Base-by-base conservation (phyloP, 2,329 filamentous ascomycete species). In the Lachnellula cervina region DNA sequence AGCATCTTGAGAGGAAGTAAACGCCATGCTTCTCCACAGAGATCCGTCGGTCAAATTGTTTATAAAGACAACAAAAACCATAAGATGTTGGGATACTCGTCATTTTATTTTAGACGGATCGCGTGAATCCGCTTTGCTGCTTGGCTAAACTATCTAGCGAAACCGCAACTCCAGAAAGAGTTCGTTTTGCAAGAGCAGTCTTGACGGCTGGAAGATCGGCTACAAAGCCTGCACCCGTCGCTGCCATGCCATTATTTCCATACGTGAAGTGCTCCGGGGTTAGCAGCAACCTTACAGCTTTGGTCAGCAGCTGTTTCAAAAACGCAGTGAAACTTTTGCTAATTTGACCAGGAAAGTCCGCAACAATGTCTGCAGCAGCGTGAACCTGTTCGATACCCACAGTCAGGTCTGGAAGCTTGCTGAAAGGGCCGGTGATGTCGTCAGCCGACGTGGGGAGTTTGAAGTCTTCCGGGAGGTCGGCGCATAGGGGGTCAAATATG, bases 261-360 rank as follows among this genome's bases (percentile, higher is more conserved):
- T 49, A 49, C 17, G 16, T 49, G 47, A 49, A 49, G 28, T 49
- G 47, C 47, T 38, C 23, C 47, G 47, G 47, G 14, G 47, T 49
- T 16, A 49, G 19, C 11, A 28, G 23, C 21, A 49, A 25, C 17
- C 37, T 14, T 8, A 40, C 9, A 40, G 17, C 14, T 17, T 8
- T 40, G 14, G 14, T 17, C 37, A 16, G 37, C 14, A 40, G 37
- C 37, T 16, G 14, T 16, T 40, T 40, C 14, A 40, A 14, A 9
- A 40, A 40, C 6, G 14, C 37, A 8, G 17, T 16, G 17, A 40
- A 16, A 40, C 14, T 40, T 40, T 40, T 11, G 17, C n/a, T 16
- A 17, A 40, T 17, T 40, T 40, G 37, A 6, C 14, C 37, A 16
- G 23, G 16, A 14, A 49, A 49, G 9, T 35, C n/a, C 17, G 17